Evolutionary conservation across 495 filamentous ascomycete genomes (phyloP), one percentile per base, ranked within the genome.

Genomic region (Opeltia flavorubescens): DNA sequence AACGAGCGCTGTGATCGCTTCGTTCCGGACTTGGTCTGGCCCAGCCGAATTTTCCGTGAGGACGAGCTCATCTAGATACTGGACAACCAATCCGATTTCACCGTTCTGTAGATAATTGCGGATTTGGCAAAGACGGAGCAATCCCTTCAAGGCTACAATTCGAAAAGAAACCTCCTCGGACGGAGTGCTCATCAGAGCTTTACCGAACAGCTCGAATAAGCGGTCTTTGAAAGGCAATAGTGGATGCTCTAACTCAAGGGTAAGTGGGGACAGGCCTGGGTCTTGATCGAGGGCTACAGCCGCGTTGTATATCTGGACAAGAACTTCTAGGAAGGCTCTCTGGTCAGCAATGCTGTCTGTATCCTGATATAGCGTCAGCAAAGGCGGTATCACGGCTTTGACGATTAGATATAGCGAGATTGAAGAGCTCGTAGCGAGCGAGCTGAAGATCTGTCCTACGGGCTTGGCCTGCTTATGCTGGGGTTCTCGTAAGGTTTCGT

Each of bases 401-500:
- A 79, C 59, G 25, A 81, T 56, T 21, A 78, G 61, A 23, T 67
- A 65, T 34, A 76, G 75, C 0, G 76, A 65, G n/a, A 66, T 57
- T 0, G 66, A 57, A n/a, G 75, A 78, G 15, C 76, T 70, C 26
- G 65, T 63, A 4, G 77, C 73, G 11, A 81, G 51, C 12, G 68
- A 68, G 9, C 69, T 64, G 17, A 86, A 56, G 13, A 86, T 82
- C 40, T 75, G 69, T 11, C 80, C 77, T 4, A 77, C 68, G 12
- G 82, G 78, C 59, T 78, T 77, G 8, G 82, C 81, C 55, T 86
- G 77, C 58, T 84, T 85, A 26, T 82, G 79, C 47, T 83, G 81
- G n/a, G 82, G 80, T 50, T 85, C 82, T 50, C 78, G 75, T 3
- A 86, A 59, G 50, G 81, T 77, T 47, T 84, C 75, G 48, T 80